Base-by-base conservation (phyloP, 176 grass and related monocot genomes). In the Eragrostis curvula region DNA sequence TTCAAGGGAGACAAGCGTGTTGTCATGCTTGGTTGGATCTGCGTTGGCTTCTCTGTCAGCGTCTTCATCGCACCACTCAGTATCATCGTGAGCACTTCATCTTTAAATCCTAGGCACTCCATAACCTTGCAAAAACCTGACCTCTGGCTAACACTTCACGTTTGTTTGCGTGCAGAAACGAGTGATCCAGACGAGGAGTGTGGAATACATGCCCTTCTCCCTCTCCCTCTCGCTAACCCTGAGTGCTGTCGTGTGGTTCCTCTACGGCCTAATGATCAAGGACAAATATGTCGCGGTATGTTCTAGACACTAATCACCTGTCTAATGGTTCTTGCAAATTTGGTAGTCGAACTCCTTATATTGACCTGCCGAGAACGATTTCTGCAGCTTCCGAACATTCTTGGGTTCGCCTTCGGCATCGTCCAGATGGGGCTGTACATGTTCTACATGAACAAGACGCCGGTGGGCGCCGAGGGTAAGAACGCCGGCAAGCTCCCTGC, bases 121-220 rank as follows among this genome's bases (percentile, higher is more conserved):
- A 16, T 49, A 70, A 41, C 9, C 5, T 3, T 67, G 43, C 8
- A 64, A 45, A 18, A 45, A 18, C 2, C 0, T 24, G 3, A 59
- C 18, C 13, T 61, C 21, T 1, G 29, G 21, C 29, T 78, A 32
- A 78, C 56, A 0, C 0, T 12, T 4, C 12, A 5, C 1, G 3
- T 56, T 8, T 32, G 15, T 29, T 1, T 52, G 41, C 2, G 18
- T 84, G 23, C 86, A 97, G 95, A 92, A 79, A 53, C 88, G 84
- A 2, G 95, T 97, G 32, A 73, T 97, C 25, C 81, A 85, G 9
- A 91, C 95, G 6, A 93, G 77, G 48, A 97, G 95, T 15, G 92
- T 97, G 0, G 92, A 97, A 29, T 97, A 92, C 86, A 94, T 97
- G 92, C 95, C 95, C 12, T 94, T 97, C 88, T 87, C 59, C 0